Base-by-base conservation (phyloP, 164 flowering plant genomes). In the Umbilicus rupestris region DNA sequence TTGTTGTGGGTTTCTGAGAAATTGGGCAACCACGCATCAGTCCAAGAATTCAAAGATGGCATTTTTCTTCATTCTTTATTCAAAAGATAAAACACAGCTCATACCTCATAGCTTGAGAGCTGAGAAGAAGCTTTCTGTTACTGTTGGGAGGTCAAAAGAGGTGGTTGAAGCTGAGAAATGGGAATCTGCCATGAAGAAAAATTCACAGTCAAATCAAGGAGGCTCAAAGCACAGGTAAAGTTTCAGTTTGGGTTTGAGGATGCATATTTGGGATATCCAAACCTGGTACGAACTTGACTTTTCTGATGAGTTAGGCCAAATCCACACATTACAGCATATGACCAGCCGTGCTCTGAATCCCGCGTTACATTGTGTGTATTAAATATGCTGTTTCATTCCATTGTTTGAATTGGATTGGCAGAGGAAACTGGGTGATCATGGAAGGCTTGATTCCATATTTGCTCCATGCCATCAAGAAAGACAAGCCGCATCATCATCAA, bases 401-500 rank as follows among this genome's bases (percentile, higher is more conserved):
- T 47, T 46, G 50, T 46, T 47, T 22, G 1, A 16, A 5, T 44
- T 15, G 47, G 14, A 14, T 44, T 44, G 5, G 17, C 3, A 44
- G 17, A 14, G 47, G 47, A 16, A 47, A 4, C 24, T n/a, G 7
- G 52, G 52, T 47, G 52, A 47, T 52, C 58, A 52, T 52, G 58
- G 58, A 52, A 26, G 58, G 58, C 15, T 52, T 52, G 58, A 52
- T 52, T 52, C 58, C 58, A 26, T 52, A 52, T 52, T 26, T 52
- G 29, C 58, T 52, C 14, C 58, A 52, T 9, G 58, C 58, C 58
- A 52, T 52, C 58, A 52, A 52, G 58, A 52, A 52, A 52, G 58
- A 52, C 14, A 52, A 52, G 11, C 30, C 28, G 3, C 58, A 7
- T 4, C 58, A 22, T 24, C 58, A 22, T 14, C 12, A n/a, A n/a